A percentile compares a stretch with the other conserved stretches of the same genome.
Conservation (phyloP, 2,329 filamentous ascomycete genomes). For the Verticillium longisporum region DNA sequence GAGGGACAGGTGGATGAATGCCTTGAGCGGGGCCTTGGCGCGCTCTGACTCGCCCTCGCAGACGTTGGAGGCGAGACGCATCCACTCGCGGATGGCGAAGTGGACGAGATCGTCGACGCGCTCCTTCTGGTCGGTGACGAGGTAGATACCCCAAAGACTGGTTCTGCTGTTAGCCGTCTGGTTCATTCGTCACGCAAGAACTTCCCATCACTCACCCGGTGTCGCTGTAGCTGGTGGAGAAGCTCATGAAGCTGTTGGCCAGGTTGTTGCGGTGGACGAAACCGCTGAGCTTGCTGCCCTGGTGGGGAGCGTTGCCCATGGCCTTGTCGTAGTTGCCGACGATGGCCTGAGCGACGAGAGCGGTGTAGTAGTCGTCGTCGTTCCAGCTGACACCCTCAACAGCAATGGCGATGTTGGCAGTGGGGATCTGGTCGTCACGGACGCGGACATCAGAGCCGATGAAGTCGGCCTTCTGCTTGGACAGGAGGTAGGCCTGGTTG, state of each 20-base stretch:
- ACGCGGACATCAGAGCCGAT: slow-evolving; percentile 93
- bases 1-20: slow-evolving; percentile 91
- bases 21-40: slow-evolving; percentile 98
- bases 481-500: slow-evolving; percentile 66
- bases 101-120: slow-evolving; percentile 92
- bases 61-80: slow-evolving; percentile 84
- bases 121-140: slow-evolving; percentile 84
- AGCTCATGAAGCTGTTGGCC: slow-evolving; percentile 99
- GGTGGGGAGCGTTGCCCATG: slow-evolving; percentile 94
- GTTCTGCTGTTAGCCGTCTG: not conserved
- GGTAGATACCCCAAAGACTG: slow-evolving; percentile 99
- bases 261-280: slow-evolving; percentile 92
- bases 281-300: slow-evolving; percentile 95
- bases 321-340: slow-evolving; percentile 99
- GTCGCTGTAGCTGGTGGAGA: slow-evolving; percentile 98
- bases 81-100: slow-evolving; percentile 98
- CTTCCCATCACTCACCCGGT: slow-evolving; percentile 67
- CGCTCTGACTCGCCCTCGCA: slow-evolving; percentile 89
- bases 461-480: slow-evolving; percentile 89
- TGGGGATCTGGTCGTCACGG: slow-evolving; percentile 91
- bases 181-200: not conserved
- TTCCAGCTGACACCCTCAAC: slow-evolving; percentile 99
- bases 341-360: slow-evolving; percentile 93
- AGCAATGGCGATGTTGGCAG: slow-evolving; percentile 95
- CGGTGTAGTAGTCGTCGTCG: slow-evolving; percentile 98